Base-by-base conservation (phyloP, 1,284 basidiomycete genomes). In the Cutaneotrichosporon sp. region DNA sequence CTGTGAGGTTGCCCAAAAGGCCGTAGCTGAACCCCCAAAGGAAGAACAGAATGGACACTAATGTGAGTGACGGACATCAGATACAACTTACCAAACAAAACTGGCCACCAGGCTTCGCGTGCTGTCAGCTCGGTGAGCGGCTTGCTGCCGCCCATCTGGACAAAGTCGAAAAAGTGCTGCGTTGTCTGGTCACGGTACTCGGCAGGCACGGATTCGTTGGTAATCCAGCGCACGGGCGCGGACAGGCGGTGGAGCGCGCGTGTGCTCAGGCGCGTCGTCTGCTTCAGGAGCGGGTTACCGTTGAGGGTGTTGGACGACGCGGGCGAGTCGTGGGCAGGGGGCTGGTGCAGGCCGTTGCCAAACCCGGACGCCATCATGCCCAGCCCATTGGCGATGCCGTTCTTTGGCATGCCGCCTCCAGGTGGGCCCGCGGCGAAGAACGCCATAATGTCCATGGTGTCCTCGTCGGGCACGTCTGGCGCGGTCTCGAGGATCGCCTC, bases 11-110 rank as follows among this genome's bases (percentile, higher is more conserved):
- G 1, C 71, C 72, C 4, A 75, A 56, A 4, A 75, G 60, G 17
- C 73, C 72, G 46, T 74, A 74, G 12, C 65, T 64, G 57, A 73
- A 72, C 7, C 73, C 73, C 73, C 73, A 75, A 7, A 73, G 54
- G 58, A 72, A 68, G 62, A 74, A 73, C 22, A 75, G 65, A 34
- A 62, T 67, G 21, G 67, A 68, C 4, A 69, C 73, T 30, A 10
- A 10, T 5, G 59, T 26, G 13, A 30, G 47, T 20, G 3, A 7
- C n/a, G 61, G 64, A 51, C 34, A 68, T 63, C 64, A 30, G 7
- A 7, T 10, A 7, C 7, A 30, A 10, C 26, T 5, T 30, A 30
- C 26, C 26, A 47, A 70, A 72, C 35, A 73, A 44, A n/a, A 73
- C 61, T 1, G 71, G 71, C 60, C 69, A 65, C 66, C 68, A 69